A percentile compares a stretch with the other conserved stretches of the same genome.
Conservation (phyloP, 352 stramenopile species). For the Pythium rishiriense region DNA sequence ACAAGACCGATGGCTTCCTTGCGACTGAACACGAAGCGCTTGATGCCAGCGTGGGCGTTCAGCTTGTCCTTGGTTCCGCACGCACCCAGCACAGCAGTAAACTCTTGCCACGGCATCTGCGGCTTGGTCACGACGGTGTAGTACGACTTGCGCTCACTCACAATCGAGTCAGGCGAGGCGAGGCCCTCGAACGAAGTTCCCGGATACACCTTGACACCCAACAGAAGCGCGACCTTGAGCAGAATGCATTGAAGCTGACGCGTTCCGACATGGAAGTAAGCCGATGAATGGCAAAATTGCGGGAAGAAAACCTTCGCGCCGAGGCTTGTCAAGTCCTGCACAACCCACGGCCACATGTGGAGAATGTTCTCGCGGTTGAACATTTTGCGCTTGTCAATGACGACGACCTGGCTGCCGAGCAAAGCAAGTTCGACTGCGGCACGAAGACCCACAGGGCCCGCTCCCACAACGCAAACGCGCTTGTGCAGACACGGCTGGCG, state of each 20-base stretch:
- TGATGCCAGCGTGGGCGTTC: slow-evolving; percentile 61
- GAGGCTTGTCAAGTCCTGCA: slow-evolving; percentile 77
- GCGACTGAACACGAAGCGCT: slow-evolving; percentile 77
- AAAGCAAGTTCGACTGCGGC: slow-evolving; percentile 73
- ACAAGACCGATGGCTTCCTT: slow-evolving; percentile 83
- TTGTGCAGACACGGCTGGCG: slow-evolving; percentile 62
- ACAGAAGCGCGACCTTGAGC: slow-evolving; percentile 75
- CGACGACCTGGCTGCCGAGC: slow-evolving; percentile 66
- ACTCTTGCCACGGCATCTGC: slow-evolving; percentile 80
- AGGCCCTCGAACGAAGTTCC: slow-evolving; percentile 65
- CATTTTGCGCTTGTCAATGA: slow-evolving; percentile 80
- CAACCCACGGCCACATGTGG: slow-evolving; percentile 82
- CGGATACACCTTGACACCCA: slow-evolving; percentile 71
- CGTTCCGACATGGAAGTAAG: slow-evolving; percentile 85
- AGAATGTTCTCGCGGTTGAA: slow-evolving; percentile 87
- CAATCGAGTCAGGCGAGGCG: slow-evolving; percentile 48
- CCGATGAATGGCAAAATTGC: slow-evolving; percentile 79
- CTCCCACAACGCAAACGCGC: slow-evolving; percentile 72
- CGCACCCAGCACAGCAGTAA: slow-evolving; percentile 67
- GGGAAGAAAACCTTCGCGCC: slow-evolving; percentile 84
- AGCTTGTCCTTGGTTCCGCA: slow-evolving; percentile 71
- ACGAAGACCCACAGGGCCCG: slow-evolving; percentile 73
- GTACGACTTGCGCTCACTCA: slow-evolving; percentile 58
- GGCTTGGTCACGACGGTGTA: slow-evolving; percentile 74
- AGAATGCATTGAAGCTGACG: slow-evolving; percentile 85